A percentile compares a stretch with the other conserved stretches of the same genome.
Conservation (phyloP, 331 rosid genomes). For the Telfairia occidentalis region DNA sequence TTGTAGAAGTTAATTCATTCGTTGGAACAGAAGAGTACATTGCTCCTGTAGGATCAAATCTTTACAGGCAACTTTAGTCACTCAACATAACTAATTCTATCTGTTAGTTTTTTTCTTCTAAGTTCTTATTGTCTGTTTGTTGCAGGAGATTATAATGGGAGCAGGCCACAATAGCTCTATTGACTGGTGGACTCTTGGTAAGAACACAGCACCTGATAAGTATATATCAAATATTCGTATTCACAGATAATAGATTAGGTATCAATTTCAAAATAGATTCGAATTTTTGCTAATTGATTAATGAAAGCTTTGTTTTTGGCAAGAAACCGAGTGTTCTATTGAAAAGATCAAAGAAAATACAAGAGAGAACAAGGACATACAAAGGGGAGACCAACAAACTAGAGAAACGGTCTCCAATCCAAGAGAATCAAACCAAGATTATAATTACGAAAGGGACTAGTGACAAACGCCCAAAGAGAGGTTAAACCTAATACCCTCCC, state of each 20-base stretch:
- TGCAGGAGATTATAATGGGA: constrained; percentile 88
- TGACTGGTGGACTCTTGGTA: constrained; percentile 99
- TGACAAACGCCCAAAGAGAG: too few species aligned
- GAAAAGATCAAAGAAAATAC: too few species aligned
- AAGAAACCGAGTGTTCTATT: too few species aligned
- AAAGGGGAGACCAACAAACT: too few species aligned
- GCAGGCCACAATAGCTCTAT: constrained; percentile 75
- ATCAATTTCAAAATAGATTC: not conserved
- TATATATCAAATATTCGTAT: not conserved
- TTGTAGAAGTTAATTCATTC: constrained; percentile 63
- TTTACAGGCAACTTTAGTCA: not conserved
- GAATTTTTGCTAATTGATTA: not conserved
- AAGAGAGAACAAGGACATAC: too few species aligned
- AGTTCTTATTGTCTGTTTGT: constrained; percentile 18
- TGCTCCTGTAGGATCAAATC: constrained; percentile 75
- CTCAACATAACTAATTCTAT: not conserved
- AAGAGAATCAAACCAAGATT: too few species aligned
- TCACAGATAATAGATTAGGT: not conserved
- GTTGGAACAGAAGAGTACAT: constrained; percentile 97
- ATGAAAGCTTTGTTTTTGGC: too few species aligned
- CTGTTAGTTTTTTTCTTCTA: not conserved
- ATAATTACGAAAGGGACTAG: too few species aligned
- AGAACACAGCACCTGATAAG: constrained; percentile 11
- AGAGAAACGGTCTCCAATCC: too few species aligned
- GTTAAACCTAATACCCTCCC: too few species aligned